Evolutionary conservation across 164 flowering plant species (phyloP), one percentile per base, ranked within the genome.

Genomic region (Chimonanthus praecox): DNA sequence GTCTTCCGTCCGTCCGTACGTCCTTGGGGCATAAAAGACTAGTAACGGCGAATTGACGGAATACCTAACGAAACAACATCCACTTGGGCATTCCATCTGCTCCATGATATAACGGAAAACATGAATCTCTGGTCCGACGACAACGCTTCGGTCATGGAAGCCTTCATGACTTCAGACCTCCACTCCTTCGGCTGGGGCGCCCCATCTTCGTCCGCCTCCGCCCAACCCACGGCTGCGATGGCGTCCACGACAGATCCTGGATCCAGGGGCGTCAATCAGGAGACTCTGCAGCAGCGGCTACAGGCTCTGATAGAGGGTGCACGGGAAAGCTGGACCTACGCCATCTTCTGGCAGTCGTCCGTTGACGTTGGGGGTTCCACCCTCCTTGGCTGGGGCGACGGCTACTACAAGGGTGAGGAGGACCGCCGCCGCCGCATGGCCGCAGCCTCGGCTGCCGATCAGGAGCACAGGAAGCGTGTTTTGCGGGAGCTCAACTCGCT

Each of bases 261-360:
- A n/a, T 54, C 60, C 60, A 54, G 16, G 16, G 60, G 4, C 16
- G 60, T 90, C 74, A 89, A 81, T 73, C 93, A 87, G 69, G 99
- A 95, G 20, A 82, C 90, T 1, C 85, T 95, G 18, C 98, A 93
- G 76, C 90, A 88, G 58, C 91, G 98, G 1, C 89, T 95, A 3
- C 91, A 87, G 60, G 58, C 90, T 4, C 74, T 94, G 6, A 92
- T 92, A 50, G 97, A 92, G 3, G 84, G 84, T 15, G 85, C 98
- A 0, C 74, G 82, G 0, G 92, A 90, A 82, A 78, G 78, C 81
- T 94, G 97, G 98, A 90, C 92, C n/a, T 94, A 94, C 83, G 95
- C 98, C 1, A 91, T 94, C 51, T 94, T 88, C 85, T 94, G 98
- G 98, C 97, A 92, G 66, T 83, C 87, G 3, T 88, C 94, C 2